Percentiles rank a stretch among this genome's conserved stretches.
Conservation (phyloP, 352 stramenopile species). For the Thraustochytrium sp. region DNA sequence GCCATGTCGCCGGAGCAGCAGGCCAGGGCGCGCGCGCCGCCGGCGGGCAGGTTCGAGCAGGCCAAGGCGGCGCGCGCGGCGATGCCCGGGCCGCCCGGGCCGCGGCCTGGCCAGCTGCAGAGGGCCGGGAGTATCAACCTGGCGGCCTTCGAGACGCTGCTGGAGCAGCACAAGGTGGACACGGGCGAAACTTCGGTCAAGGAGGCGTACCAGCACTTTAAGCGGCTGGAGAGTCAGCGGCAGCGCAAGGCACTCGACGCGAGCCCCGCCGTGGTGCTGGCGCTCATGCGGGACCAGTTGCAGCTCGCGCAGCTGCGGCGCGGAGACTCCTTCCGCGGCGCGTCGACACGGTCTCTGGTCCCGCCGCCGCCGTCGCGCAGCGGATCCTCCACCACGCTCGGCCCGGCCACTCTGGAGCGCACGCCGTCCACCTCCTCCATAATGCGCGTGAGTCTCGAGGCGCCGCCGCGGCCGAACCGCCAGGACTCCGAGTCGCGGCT, state of each 20-base stretch:
- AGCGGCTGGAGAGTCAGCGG: slow-evolving; percentile 22
- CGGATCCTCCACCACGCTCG: not conserved
- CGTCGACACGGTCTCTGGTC: not conserved
- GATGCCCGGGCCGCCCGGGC: not conserved
- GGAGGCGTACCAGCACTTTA: slow-evolving; percentile 39
- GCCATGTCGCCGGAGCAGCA: too few relatives aligned
- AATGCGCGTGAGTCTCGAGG: not conserved
- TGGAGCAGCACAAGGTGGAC: not conserved
- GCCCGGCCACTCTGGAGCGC: not conserved
- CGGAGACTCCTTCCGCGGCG: not conserved
- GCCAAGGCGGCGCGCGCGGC: not conserved
- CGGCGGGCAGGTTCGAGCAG: not conserved
- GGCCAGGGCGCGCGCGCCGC: too few relatives aligned
- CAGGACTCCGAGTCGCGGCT: not conserved
- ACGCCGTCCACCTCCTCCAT: not conserved
- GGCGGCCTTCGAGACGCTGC: not conserved
- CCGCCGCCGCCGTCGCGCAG: not conserved
- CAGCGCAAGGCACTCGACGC: not conserved
- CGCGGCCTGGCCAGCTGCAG: not conserved
- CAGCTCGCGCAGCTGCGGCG: not conserved
- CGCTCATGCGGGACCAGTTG: slow-evolving; percentile 25
- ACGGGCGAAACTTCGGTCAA: not conserved
- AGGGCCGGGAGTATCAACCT: not conserved
- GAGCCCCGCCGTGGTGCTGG: slow-evolving; percentile 2
- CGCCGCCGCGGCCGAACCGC: not conserved